phyloP scores from a whole-genome alignment of 2,329 filamentous ascomycete genomes.

The Alternaria alternata region DNA sequence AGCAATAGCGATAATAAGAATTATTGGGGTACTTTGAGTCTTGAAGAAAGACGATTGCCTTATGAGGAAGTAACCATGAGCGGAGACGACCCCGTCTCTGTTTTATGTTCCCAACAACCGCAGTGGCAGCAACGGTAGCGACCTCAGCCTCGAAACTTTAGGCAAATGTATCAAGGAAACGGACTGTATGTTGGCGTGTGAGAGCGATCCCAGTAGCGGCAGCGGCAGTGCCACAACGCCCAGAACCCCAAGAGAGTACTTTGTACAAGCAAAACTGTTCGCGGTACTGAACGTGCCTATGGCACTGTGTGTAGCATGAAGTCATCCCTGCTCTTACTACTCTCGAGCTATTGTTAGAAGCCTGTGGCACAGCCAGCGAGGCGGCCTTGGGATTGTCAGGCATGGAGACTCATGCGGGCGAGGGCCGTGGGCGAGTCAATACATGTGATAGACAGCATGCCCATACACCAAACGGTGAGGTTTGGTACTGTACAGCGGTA shows the following conservation, averaged over 20 bases:
- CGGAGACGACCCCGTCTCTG: slow-evolving; percentile 18
- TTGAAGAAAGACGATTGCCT: neutral
- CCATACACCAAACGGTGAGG: slow-evolving; percentile 17
- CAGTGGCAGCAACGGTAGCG: slow-evolving; percentile 24
- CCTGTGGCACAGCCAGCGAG: slow-evolving; percentile 31
- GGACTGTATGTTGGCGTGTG: slow-evolving; percentile 28
- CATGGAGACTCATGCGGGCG: slow-evolving; percentile 30
- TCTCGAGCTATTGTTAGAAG: slow-evolving; percentile 13
- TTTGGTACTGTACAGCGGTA: slow-evolving; percentile 22
- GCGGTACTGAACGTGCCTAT: slow-evolving; percentile 22
- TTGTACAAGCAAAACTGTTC: slow-evolving; percentile 29
- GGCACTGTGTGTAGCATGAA: slow-evolving; percentile 13
- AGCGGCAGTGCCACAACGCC: slow-evolving; percentile 6
- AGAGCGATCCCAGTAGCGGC: slow-evolving; percentile 4
- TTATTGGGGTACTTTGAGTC: neutral
- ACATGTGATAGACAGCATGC: slow-evolving; percentile 15
- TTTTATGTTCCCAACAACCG: slow-evolving; percentile 30
- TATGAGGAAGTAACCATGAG: slow-evolving; percentile 7
- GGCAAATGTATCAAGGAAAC: slow-evolving; percentile 21
- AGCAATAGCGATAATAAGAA: neutral
- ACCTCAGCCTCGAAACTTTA: slow-evolving; percentile 18
- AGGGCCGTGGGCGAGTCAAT: slow-evolving; percentile 23
- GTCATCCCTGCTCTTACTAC: slow-evolving; percentile 9
- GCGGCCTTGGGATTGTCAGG: slow-evolving; percentile 21
- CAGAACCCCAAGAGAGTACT: slow-evolving; percentile 18